These are phyloP conservation scores for Prunus mongolica DNA, from an alignment of 306 rosid species.

Conservation along the genomic window DNA sequence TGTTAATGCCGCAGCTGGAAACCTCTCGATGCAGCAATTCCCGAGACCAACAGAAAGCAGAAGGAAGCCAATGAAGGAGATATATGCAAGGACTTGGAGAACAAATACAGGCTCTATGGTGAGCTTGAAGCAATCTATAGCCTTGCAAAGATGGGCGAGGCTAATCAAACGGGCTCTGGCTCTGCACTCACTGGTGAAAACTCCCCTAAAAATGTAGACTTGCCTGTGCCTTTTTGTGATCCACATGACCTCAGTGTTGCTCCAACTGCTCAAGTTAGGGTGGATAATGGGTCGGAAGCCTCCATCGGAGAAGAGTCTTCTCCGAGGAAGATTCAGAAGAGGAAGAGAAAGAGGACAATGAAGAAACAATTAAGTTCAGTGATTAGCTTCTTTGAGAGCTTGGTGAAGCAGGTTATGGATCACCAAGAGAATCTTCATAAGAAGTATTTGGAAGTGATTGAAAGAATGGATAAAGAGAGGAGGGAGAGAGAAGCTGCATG, in stretches of 20 bases:
- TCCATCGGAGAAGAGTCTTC: conserved; percentile 18
- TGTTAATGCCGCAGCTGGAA: conserved; percentile 16
- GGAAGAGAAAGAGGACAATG: conserved; percentile 11
- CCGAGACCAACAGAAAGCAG: conserved; percentile 9
- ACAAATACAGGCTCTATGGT: conserved; percentile 8
- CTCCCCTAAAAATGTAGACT: not conserved
- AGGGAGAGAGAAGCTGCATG: conserved; percentile 24
- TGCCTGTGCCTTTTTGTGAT: conserved; percentile 2
- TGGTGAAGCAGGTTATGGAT: conserved; percentile 23
- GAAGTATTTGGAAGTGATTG: conserved; percentile 16
- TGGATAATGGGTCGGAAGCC: conserved; percentile 6
- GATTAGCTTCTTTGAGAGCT: conserved; percentile 14
- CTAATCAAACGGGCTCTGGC: conserved; percentile 21
- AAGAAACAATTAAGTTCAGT: conserved; percentile 6
- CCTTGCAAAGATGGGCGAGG: conserved; percentile 19
- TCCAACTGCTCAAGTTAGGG: not conserved
- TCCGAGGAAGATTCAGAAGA: conserved; percentile 1
- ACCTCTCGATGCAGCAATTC: not conserved
- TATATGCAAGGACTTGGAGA: conserved; percentile 13
- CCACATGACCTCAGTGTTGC: not conserved
- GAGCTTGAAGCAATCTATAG: conserved; percentile 25
- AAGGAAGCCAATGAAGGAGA: conserved; percentile 5
- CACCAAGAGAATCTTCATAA: conserved; percentile 27
- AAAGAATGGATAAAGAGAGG: conserved; percentile 22
- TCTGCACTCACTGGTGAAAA: conserved; percentile 23